Evolutionary conservation across 345 rosid genomes (phyloP), one percentile per base, ranked within the genome.

Genomic region (Eucalyptus curtisii): DNA sequence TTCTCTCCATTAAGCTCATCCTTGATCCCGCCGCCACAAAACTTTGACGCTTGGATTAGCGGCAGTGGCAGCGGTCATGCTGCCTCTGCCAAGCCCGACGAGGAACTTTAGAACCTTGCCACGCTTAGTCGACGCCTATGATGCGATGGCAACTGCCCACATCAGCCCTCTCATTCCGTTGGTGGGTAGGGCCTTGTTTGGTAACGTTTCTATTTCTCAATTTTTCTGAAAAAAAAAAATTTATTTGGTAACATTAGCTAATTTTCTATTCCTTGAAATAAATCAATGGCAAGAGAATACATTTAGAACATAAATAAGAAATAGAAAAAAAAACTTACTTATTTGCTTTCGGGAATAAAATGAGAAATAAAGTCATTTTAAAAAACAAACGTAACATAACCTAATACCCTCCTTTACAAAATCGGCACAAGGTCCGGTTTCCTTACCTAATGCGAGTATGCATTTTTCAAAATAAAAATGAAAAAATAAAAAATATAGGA

Each of bases 131-230:
- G 10, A 64, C 1, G 71, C 10, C 37, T 12, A 3, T 1, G 0
- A 61, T n/a, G 4, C 0, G 20, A 15, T n/a, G 40, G 76, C 6
- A 6, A 33, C 20, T n/a, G 20, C 76, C 76, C 5, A 64, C 76
- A 20, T 20, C 3, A n/a, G 10, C 20, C 76, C 76, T 64, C 76
- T n/a, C 9, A 8, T 64, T 3, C 20, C 14, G 7, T 57, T 25
- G 64, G 7, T 1, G 4, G 3, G 31, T 11, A 25, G 55, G 9
- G 4, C 2, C 2, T 2, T 52, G 4, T 7, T 50, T 7, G 8
- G 2, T 52, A 52, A 52, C 5, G 1, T 52, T 52, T 1, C 0
- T 52, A 52, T 52, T 52, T 20, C 10, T 52, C 10, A 3, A 52
- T 52, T 52, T 52, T 52, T 52, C 1, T 19, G 55, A 48, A 13